phyloP scores from a whole-genome alignment of 2,329 filamentous ascomycete species.

The Botrytis pseudocinerea region DNA sequence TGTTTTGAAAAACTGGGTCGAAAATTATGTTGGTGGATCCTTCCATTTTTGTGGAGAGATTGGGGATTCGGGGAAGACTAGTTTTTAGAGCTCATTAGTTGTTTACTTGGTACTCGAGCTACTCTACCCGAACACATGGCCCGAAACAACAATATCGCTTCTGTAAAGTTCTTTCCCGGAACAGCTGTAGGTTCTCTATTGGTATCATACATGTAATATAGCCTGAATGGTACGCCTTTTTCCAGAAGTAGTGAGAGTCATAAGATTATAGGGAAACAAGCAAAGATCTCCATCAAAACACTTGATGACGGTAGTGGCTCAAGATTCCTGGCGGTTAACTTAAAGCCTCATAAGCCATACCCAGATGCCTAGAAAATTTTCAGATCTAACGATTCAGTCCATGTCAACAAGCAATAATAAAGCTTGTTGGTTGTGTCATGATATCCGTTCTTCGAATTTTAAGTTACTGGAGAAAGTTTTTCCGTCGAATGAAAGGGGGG shows the following conservation, averaged over 20 bases:
- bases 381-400: background rate
- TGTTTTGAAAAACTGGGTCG: slow-evolving; percentile 15
- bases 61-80: slow-evolving; percentile 19
- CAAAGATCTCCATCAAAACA: background rate
- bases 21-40: slow-evolving; percentile 13
- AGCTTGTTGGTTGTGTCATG: slow-evolving; percentile 2
- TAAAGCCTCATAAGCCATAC: slow-evolving; percentile 8
- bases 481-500: background rate
- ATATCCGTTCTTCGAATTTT: background rate
- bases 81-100: background rate
- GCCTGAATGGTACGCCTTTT: background rate
- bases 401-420: slow-evolving; percentile 4
- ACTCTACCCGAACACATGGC: slow-evolving; percentile 4
- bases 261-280: background rate
- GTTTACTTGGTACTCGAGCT: slow-evolving; percentile 1
- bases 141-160: background rate
- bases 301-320: slow-evolving; percentile 6
- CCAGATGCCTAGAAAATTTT: slow-evolving; percentile 2
- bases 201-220: background rate
- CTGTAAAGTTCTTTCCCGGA: background rate
- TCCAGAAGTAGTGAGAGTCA: background rate
- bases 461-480: slow-evolving; percentile 3
- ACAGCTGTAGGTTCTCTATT: background rate
- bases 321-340: slow-evolving; percentile 1
- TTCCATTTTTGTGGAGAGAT: slow-evolving; percentile 1